Evolutionary conservation across 768 basidiomycete species (phyloP), one percentile per base, ranked within the genome.

Genomic region (Cubamyces sp.): DNA sequence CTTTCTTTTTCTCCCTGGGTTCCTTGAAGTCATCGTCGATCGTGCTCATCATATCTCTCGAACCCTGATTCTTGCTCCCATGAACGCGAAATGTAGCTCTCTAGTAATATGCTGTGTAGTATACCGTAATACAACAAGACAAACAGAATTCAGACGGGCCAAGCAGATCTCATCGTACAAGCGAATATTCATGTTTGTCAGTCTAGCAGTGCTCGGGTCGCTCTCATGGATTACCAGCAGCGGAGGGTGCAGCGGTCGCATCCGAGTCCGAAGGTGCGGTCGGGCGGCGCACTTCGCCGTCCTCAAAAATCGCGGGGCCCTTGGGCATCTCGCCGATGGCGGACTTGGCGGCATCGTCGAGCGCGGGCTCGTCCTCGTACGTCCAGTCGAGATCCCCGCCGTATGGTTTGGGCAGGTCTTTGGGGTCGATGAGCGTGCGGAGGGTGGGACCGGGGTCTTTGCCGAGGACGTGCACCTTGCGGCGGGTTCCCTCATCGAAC

Each of bases 401-500:
- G 70, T 93, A 95, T 18, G 75, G 74, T 53, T 78, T 80, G 0
- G 93, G 93, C 19, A 95, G 77, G 62, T 85, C 75, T 41, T 74
- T 65, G 1, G 74, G 68, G 42, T 77, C 73, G 53, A 86, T 81
- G 43, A 90, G 76, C 16, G 79, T 77, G 14, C 78, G 74, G 3
- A 94, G 79, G 2, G 77, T 74, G 1, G 78, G 70, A 4, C 82
- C 83, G 3, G 84, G 82, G 57, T 88, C 82, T 57, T 79, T 83
- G 3, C 87, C 86, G 9, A 94, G 77, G 37, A 95, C 80, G 68
- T 88, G 84, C 34, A 95, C 87, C 77, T 94, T 94, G 61, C 81
- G 80, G 18, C 87, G 83, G 14, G 91, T 92, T 45, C 83, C 84
- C 70, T 88, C 87, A 69, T 93, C 92, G 72, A 92, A 92, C 87